Evolutionary conservation across 1,284 basidiomycete species (phyloP), one percentile per base, ranked within the genome.

Genomic region (Malassezia nana): DNA sequence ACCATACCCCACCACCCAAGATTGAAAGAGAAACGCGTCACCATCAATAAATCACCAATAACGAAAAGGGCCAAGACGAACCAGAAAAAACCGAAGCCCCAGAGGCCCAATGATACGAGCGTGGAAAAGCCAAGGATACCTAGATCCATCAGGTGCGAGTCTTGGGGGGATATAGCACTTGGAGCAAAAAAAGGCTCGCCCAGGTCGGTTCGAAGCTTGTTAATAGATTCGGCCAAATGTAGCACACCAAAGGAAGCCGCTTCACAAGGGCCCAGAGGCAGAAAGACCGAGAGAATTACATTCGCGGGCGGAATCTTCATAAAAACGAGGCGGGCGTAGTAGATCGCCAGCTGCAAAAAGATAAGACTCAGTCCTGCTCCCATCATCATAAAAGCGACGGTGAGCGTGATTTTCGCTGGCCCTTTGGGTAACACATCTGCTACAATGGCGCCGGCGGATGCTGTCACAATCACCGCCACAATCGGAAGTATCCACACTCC

Each of bases 381-480:
- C 74, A 72, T 76, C 12, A 78, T 57, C 25, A 76, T 62, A 60
- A 69, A 75, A 7, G 79, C 80, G 32, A 80, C 74, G 13, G 78
- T 69, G 22, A 81, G 58, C 5, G 84, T 84, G 25, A 83, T 65
- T 30, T 52, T 44, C 4, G 83, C 83, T 56, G 80, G 77, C 0
- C 69, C 55, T 0, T 76, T 71, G 25, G 79, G 79, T 60, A 79
- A 78, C 2, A 79, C 75, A 4, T 76, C 62, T 1, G 82, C 80
- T 6, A 87, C 75, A 39, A 83, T 69, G 0, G 79, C 81, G 1
- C 85, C 85, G 0, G 82, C 78, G 1, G 84, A 81, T 0, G 83
- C 78, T 0, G 79, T 80, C 65, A 87, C 86, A 32, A 84, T 80
- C 0, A 83, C 77, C 0, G 84, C 79, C 3, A 87, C 83, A 7